These are phyloP conservation scores for Lepiota brunneoincarnata DNA, from an alignment of 768 basidiomycete genomes.

Conservation along the genomic window DNA sequence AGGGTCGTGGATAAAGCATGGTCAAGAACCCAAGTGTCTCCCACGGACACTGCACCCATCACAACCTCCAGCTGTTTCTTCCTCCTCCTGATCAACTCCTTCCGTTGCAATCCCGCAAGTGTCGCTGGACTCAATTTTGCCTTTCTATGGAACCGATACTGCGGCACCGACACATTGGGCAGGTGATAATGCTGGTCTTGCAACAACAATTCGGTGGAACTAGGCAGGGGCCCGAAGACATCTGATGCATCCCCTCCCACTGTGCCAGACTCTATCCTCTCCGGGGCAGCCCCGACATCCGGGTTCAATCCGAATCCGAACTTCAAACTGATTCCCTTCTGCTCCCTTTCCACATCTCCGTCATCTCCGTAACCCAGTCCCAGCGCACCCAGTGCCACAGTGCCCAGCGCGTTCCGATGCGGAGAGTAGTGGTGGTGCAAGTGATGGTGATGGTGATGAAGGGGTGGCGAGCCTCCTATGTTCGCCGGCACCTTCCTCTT, in stretches of 20 bases:
- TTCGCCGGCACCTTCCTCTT: constrained; percentile 85
- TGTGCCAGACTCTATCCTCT: neutral
- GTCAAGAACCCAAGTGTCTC: constrained; percentile 73
- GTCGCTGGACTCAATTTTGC: constrained; percentile 57
- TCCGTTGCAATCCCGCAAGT: constrained; percentile 69
- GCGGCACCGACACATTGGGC: neutral
- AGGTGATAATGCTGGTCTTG: neutral
- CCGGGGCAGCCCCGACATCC: constrained; percentile 19
- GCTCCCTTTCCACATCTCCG: constrained; percentile 13
- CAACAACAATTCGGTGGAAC: neutral
- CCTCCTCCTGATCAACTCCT: constrained; percentile 66
- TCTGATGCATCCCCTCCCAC: neutral
- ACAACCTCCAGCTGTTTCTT: constrained; percentile 72
- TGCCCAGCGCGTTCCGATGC: constrained; percentile 22
- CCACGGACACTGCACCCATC: constrained; percentile 62
- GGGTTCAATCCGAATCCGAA: constrained; percentile 12
- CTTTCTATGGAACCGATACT: constrained; percentile 15
- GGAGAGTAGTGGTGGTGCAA: constrained; percentile 5
- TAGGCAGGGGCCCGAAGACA: constrained; percentile 6
- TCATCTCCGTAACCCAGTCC: constrained; percentile 12
- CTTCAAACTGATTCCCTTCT: neutral
- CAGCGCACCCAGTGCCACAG: constrained; percentile 39
- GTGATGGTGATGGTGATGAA: constrained; percentile 10
- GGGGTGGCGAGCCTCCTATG: constrained; percentile 41
- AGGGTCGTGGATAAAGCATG: constrained; percentile 64